phyloP scores from a whole-genome alignment of 176 grass and related monocot genomes.

The Zoysia pacifica region DNA sequence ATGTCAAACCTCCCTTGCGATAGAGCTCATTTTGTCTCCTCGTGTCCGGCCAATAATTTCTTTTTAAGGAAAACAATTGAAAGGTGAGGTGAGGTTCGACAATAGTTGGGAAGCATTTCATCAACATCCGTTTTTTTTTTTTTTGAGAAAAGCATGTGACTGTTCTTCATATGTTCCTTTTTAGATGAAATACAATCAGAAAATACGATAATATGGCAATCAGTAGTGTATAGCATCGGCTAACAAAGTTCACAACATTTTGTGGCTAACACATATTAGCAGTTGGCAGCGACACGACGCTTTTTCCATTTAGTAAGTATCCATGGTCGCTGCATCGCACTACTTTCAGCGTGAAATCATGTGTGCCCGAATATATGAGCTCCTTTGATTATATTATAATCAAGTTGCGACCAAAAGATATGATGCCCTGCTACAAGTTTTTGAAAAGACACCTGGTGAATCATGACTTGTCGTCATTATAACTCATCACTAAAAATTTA shows the following conservation, averaged over 20 bases:
- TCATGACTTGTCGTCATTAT: neutral
- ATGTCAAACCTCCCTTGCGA: too few relatives aligned
- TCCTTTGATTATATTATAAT: slow-evolving; percentile 3
- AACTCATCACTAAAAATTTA: neutral
- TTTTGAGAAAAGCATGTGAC: too few relatives aligned
- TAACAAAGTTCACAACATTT: neutral
- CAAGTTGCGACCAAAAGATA: neutral
- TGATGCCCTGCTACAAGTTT: neutral
- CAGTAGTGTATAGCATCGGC: neutral
- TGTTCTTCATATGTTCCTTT: too few relatives aligned
- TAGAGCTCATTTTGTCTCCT: too few relatives aligned
- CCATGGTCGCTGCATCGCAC: neutral
- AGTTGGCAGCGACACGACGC: neutral
- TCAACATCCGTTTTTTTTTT: too few relatives aligned
- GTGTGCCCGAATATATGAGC: slow-evolving; percentile 6
- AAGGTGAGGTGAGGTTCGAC: neutral
- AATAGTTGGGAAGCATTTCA: neutral
- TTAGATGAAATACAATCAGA: too few relatives aligned
- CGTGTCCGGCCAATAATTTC: too few relatives aligned
- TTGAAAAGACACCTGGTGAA: neutral
- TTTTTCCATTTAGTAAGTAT: neutral
- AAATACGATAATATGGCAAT: neutral
- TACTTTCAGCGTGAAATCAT: neutral
- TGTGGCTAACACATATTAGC: neutral
- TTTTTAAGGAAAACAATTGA: too few relatives aligned